These are phyloP conservation scores for Mycogone perniciosa DNA, from an alignment of 2,329 filamentous ascomycete species.

Conservation along the genomic window DNA sequence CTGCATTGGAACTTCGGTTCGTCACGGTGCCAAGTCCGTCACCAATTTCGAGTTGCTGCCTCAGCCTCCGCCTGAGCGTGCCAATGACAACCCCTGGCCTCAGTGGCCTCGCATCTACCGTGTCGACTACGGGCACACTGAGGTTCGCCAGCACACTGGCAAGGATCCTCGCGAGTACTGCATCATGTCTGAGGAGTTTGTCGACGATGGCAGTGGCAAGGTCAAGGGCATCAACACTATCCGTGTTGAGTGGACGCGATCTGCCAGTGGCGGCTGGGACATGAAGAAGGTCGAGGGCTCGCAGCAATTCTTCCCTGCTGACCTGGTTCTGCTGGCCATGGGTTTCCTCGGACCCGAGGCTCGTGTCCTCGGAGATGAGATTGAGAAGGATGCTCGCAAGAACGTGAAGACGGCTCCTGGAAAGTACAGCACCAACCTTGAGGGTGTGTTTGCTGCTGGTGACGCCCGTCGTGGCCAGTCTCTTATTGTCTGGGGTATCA, in stretches of 20 bases:
- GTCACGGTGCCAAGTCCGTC: conserved; percentile 91
- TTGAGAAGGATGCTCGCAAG: conserved; percentile 88
- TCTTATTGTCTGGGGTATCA: conserved; percentile 97
- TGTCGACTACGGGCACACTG: conserved; percentile 94
- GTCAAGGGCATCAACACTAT: conserved; percentile 96
- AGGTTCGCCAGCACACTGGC: conserved; percentile 93
- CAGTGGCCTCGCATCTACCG: conserved; percentile 98
- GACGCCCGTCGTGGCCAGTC: conserved; percentile 94
- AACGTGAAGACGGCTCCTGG: conserved; percentile 91
- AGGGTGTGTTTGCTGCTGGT: conserved; percentile 87
- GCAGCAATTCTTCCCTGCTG: conserved; percentile 93
- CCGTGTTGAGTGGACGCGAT: conserved; percentile 94
- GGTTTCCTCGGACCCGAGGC: conserved; percentile 94
- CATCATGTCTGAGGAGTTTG: conserved; percentile 97
- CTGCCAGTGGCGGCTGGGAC: conserved; percentile 84
- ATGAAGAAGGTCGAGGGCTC: conserved; percentile 96
- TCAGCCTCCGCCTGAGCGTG: conserved; percentile 84
- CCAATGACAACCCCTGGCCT: conserved; percentile 92
- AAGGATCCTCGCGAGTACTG: conserved; percentile 95
- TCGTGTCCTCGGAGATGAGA: conserved; percentile 75
- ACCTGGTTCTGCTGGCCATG: conserved; percentile 92
- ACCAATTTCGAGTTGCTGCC: conserved; percentile 95
- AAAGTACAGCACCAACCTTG: conserved; percentile 80
- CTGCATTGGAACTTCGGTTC: conserved; percentile 93
- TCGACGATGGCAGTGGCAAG: conserved; percentile 77